Evolutionary conservation across 2,329 filamentous ascomycete genomes (phyloP), one percentile per base, ranked within the genome.

Genomic region (Ophiostoma himal-ulmi): DNA sequence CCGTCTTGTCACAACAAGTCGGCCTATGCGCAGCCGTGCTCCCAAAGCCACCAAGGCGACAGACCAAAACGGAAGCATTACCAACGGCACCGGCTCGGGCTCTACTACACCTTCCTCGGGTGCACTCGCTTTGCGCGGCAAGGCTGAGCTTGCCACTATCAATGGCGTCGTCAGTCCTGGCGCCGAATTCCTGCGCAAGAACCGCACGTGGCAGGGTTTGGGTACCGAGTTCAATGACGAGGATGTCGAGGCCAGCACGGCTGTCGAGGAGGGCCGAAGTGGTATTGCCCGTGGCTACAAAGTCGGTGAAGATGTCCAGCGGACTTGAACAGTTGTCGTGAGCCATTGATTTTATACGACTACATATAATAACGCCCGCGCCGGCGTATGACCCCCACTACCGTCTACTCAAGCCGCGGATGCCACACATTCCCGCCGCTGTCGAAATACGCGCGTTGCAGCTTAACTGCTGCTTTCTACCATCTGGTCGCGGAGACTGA

Each of bases 101-200:
- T 30, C 44, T 72, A 60, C 20, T 22, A 62, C 30, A 75, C 72
- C 74, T 11, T 71, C 78, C 64, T 79, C 82, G 0, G 83, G 82
- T 1, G 85, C 88, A 0, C 80, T 98, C 36, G 88, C 75, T 77
- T 82, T 74, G 75, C 80, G 70, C 72, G 78, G 78, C 5, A 89
- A 88, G 69, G 88, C 90, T 2, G 91, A 96, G 74, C 75, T 98
- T 22, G 90, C 92, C 0, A 89, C 89, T 65, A 88, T 98, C 74
- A 94, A 94, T 68, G 93, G 93, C 7, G 87, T 94, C 0, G 84
- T 91, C n/a, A 98, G 94, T 65, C 95, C 95, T 0, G 95, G 93
- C 0, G 95, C 95, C 0, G 92, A 97, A 78, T 98, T 87, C 75
- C 81, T 99, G 73, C 86, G 90, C 41, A 91, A 90, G 3, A 87